phyloP scores from a whole-genome alignment of 306 rosid genomes.

The Cicer chorassanicum region DNA sequence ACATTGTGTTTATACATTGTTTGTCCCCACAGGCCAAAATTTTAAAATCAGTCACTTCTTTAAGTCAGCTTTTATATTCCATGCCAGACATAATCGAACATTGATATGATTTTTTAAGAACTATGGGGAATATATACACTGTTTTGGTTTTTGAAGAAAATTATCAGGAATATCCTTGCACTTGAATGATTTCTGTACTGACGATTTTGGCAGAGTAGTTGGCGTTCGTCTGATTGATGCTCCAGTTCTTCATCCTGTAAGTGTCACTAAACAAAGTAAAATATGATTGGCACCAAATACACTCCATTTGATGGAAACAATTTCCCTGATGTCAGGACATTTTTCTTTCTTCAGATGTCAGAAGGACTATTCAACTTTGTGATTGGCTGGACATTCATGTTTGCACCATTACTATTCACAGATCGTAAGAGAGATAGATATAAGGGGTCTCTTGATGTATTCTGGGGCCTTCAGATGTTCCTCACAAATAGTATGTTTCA shows the following conservation, averaged over 20 bases:
- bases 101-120: constrained; percentile 10
- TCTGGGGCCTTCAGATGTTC: constrained; percentile 91
- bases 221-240: constrained; percentile 75
- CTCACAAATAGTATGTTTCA: constrained; percentile 83
- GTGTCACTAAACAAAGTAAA: constrained; percentile 42
- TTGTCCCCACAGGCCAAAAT: background rate
- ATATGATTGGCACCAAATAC: constrained; percentile 27
- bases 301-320: constrained; percentile 32
- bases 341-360: constrained; percentile 61
- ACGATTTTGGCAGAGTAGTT: constrained; percentile 72
- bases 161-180: constrained; percentile 21
- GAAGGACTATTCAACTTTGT: constrained; percentile 95
- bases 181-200: constrained; percentile 49
- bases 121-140: background rate
- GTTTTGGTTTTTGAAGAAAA: constrained; percentile 27
- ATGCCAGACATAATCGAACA: constrained; percentile 5
- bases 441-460: constrained; percentile 72
- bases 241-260: constrained; percentile 94
- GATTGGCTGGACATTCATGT: constrained; percentile 92
- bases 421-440: constrained; percentile 69
- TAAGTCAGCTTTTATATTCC: background rate
- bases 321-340: constrained; percentile 26
- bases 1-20: constrained; percentile 8
- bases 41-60: background rate
- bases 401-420: constrained; percentile 85